phyloP scores from a whole-genome alignment of 2,329 filamentous ascomycete species.

The Pseudogymnoascus sp. region DNA sequence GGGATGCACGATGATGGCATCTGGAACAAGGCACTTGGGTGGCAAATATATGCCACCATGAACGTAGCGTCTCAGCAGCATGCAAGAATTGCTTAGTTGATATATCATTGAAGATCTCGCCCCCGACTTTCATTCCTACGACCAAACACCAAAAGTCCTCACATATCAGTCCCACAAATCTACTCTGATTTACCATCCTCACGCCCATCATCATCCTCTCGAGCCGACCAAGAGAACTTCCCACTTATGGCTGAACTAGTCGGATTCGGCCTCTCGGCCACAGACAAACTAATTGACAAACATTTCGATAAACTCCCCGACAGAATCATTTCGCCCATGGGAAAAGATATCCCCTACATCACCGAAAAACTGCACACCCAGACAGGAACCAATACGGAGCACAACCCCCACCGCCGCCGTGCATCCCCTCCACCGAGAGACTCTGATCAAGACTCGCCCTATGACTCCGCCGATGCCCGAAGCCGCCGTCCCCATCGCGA shows the following conservation, averaged over 20 bases:
- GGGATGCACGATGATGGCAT: constrained; percentile 4
- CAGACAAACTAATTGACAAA: constrained; percentile 1
- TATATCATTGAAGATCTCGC: background rate
- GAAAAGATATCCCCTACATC: background rate
- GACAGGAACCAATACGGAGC: background rate
- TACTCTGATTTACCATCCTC: background rate
- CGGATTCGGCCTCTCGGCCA: background rate
- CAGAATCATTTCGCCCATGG: background rate
- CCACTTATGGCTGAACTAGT: background rate
- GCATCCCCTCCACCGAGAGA: background rate
- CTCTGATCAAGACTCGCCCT: background rate
- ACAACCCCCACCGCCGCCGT: background rate
- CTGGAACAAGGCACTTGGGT: background rate
- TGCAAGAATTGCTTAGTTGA: background rate
- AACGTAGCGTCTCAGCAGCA: background rate
- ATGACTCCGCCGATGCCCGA: background rate
- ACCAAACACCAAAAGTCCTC: background rate
- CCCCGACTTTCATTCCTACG: background rate
- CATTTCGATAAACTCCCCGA: constrained; percentile 1
- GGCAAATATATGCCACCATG: background rate
- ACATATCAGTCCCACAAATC: background rate
- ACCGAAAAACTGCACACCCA: background rate
- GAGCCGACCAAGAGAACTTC: background rate
- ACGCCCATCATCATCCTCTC: background rate
- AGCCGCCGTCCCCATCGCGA: background rate